Percentiles rank a stretch among this genome's conserved stretches.
Conservation (phyloP, 345 rosid genomes). For the Corymbia maculata region DNA sequence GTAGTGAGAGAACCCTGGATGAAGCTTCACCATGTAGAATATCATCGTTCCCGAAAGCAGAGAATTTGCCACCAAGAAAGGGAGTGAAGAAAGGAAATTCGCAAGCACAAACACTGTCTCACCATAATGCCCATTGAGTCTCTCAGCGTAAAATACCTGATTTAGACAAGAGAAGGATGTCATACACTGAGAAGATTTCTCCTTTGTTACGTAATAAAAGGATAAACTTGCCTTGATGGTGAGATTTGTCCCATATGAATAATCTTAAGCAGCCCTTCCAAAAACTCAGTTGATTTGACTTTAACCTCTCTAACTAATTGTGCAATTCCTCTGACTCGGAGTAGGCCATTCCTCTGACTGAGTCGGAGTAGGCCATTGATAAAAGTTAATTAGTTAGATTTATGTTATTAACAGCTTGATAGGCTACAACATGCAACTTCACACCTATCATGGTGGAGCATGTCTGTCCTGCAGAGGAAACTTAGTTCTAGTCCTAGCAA, state of each 20-base stretch:
- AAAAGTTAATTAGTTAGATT: background rate
- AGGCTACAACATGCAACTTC: background rate
- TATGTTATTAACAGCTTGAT: background rate
- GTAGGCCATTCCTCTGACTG: background rate
- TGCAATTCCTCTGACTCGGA: background rate
- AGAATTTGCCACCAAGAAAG: background rate
- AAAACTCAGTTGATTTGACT: background rate
- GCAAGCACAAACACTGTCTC: background rate
- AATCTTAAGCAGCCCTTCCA: background rate
- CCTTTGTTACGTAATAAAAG: background rate
- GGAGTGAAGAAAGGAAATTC: background rate
- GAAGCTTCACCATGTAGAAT: background rate
- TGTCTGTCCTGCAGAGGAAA: background rate
- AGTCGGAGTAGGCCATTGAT: background rate
- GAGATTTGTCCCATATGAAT: background rate
- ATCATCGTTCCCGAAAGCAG: background rate
- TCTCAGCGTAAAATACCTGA: background rate
- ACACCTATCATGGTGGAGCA: background rate
- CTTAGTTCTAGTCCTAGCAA: background rate
- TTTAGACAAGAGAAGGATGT: background rate
- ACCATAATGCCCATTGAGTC: conserved; percentile 3
- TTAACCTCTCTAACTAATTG: background rate
- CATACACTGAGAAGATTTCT: background rate
- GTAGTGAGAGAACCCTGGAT: background rate
- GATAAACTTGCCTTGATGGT: background rate